Evolutionary conservation across 176 grass and related monocot genomes (phyloP).

Genomic region (Chloris gayana): DNA sequence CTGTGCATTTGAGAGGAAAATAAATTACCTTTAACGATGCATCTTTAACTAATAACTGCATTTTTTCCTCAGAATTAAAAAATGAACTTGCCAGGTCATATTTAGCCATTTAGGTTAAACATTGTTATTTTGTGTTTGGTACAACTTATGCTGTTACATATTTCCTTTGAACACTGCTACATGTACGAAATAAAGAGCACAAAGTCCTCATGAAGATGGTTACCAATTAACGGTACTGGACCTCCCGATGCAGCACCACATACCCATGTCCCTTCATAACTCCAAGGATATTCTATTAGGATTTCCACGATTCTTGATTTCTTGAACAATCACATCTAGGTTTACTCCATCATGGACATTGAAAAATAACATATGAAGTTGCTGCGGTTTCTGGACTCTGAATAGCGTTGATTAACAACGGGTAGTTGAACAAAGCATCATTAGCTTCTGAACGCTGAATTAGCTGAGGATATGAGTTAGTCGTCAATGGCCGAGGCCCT

Average conservation of each 20-base stretch:
- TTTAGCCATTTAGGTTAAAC: conserved; percentile 5
- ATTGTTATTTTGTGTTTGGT: neutral
- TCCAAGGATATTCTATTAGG: no score
- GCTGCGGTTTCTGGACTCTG: neutral
- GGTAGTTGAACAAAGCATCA: neutral
- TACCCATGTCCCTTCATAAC: no score
- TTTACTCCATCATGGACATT: no score
- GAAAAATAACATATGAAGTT: neutral
- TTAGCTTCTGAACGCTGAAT: neutral
- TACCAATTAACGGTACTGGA: no score
- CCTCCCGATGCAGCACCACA: no score
- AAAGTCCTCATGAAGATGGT: no score
- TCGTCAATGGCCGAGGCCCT: neutral
- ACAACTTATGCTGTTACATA: neutral
- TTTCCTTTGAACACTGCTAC: no score
- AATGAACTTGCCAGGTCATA: neutral
- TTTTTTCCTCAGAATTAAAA: neutral
- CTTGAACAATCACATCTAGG: no score
- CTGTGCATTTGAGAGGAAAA: neutral
- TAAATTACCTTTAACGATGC: neutral
- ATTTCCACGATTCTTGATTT: no score
- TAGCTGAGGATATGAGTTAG: neutral
- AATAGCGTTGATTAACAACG: neutral
- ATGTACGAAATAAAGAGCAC: no score
- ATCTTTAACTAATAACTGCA: neutral